phyloP scores from a whole-genome alignment of 768 basidiomycete species.

The Mycena chlorophos region DNA sequence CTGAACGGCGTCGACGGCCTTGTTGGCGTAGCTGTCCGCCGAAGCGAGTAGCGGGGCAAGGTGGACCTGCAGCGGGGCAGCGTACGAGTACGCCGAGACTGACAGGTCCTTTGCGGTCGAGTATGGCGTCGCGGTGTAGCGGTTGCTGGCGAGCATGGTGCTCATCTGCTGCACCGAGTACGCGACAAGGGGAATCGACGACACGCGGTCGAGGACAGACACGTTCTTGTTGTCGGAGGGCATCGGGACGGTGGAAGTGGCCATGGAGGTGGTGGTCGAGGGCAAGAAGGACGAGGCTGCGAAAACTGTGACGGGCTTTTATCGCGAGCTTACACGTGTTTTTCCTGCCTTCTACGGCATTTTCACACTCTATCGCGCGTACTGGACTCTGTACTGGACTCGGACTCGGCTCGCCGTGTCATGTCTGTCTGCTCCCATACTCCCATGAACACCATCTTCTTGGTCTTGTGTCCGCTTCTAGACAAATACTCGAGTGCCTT shows the following conservation, averaged over 20 bases:
- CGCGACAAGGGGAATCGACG: constrained; percentile 72
- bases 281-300: constrained; percentile 5
- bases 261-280: constrained; percentile 11
- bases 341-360: no score
- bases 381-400: no score
- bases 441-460: no score
- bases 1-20: constrained; percentile 72
- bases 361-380: no score
- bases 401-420: no score
- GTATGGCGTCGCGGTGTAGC: constrained; percentile 66
- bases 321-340: background rate
- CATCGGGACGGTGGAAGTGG: constrained; percentile 19
- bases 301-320: background rate
- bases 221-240: constrained; percentile 29
- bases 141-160: constrained; percentile 56
- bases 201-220: constrained; percentile 62
- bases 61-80: constrained; percentile 64
- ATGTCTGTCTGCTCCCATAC: no score
- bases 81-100: constrained; percentile 55
- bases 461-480: no score
- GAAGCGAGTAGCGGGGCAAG: constrained; percentile 47
- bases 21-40: constrained; percentile 51
- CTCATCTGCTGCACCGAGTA: constrained; percentile 63
- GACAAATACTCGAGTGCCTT: no score
- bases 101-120: constrained; percentile 63